Base-by-base conservation (phyloP, 441 rosid species). In the Eruca vesicaria region DNA sequence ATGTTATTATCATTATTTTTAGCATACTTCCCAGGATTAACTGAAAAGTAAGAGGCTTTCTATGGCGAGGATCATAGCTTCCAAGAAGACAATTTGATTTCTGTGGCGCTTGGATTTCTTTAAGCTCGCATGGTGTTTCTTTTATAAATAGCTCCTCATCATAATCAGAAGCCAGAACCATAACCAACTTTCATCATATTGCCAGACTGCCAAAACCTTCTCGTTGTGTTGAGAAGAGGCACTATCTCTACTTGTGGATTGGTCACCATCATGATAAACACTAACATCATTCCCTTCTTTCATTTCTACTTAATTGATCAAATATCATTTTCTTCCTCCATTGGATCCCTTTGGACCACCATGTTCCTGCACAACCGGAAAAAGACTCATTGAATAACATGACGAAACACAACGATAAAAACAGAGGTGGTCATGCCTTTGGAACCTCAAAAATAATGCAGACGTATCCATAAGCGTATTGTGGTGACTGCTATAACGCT, bases 401-500 rank as follows among this genome's bases (percentile, higher is more conserved):
- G 72, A 58, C 18, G 71, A 58, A 28, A 29, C 6, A 16, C 20
- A 59, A 11, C 6, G n/a, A 36, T 14, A 21, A n/a, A 29, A 66
- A 95, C 63, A 95, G 81, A 68, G 89, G 95, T 0, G 97, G n/a
- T n/a, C n/a, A n/a, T n/a, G 96, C 90, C 83, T 89, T 93, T 65
- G 91, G 94, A 67, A 93, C 91, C 83, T 95, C 99, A 19, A 98
- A 95, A 21, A 96, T 84, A 70, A 91, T n/a, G 95, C 84, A 93
- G 38, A 96, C 88, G 83, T 86, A 96, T 74, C 95, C 99, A 71
- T 97, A 96, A 32, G 98, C 88, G 82, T 85, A 88, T 59, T 91
- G 93, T 60, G 99, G 92, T 21, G 97, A 97, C 84, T 89, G 98
- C 77, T 93, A 98, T 70, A 96, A 89, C 15, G 93, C 92, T 69